phyloP scores from a whole-genome alignment of 345 rosid genomes.

The Ricinus communis region DNA sequence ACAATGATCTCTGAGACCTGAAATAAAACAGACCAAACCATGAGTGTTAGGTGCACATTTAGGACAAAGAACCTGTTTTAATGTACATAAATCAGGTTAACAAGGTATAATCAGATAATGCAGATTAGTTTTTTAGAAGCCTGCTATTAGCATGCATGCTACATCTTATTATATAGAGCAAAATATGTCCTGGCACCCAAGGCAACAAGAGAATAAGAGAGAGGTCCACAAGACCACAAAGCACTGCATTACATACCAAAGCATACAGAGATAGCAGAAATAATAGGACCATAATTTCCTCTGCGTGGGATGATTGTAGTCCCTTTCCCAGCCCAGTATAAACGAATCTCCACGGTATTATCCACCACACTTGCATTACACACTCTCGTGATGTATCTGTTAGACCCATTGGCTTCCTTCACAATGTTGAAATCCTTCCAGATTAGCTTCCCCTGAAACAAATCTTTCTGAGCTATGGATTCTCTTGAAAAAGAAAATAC shows the following conservation, averaged over 20 bases:
- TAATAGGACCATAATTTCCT: constrained; percentile 62
- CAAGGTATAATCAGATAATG: too few species aligned
- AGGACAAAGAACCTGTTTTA: too few species aligned
- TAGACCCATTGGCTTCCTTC: not conserved
- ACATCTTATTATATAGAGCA: too few species aligned
- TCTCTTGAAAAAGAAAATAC: too few species aligned
- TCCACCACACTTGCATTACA: constrained; percentile 26
- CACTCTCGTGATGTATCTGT: not conserved
- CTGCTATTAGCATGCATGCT: too few species aligned
- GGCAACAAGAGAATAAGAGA: too few species aligned
- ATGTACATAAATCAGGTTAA: too few species aligned
- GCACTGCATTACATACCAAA: constrained; percentile 13
- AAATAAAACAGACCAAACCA: too few species aligned
- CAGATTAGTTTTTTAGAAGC: too few species aligned
- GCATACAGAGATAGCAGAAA: constrained; percentile 55
- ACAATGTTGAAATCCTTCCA: constrained; percentile 1
- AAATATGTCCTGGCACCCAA: too few species aligned
- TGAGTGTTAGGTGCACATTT: too few species aligned
- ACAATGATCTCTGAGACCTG: constrained; percentile 1
- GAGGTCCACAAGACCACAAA: too few species aligned
- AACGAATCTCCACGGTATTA: constrained; percentile 49
- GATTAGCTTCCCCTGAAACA: not conserved
- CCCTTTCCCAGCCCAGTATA: constrained; percentile 70
- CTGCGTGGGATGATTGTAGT: constrained; percentile 36
- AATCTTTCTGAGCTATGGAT: not conserved